Conservation (phyloP, 768 basidiomycete genomes). For the Russula olivacea region DNA sequence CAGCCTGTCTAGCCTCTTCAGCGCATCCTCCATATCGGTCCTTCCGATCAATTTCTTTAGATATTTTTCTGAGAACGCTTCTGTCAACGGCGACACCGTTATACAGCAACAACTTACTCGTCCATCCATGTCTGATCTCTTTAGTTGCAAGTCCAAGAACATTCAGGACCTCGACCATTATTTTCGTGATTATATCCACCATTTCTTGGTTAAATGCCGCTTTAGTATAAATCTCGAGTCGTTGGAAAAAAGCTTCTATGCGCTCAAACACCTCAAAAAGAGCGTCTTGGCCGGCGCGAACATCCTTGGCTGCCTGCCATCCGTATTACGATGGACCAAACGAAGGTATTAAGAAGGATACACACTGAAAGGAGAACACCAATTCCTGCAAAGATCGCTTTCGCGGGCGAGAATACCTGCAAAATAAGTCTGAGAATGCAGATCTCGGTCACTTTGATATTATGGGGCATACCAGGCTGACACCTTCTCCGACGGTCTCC, state of each 20-base stretch:
- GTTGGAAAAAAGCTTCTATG: not conserved
- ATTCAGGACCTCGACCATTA: not conserved
- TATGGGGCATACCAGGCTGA: not conserved
- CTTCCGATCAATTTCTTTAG: not conserved
- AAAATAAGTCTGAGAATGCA: not conserved
- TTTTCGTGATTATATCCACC: not conserved
- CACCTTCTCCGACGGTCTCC: not conserved
- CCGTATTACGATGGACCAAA: not conserved
- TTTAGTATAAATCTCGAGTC: not conserved
- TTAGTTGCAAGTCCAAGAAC: not conserved
- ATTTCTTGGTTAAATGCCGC: not conserved
- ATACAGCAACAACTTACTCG: not conserved
- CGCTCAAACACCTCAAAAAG: not conserved
- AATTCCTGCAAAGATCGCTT: not conserved
- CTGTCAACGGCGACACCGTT: not conserved
- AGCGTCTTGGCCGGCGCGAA: not conserved
- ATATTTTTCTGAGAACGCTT: not conserved
- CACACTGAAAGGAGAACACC: not conserved
- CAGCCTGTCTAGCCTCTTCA: not conserved
- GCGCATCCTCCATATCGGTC: not conserved
- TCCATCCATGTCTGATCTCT: not conserved
- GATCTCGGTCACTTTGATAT: too few relatives aligned
- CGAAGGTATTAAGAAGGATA: not conserved
- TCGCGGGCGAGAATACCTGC: not conserved
- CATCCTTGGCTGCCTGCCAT: not conserved